Conservation (phyloP, 108 stramenopile species). For the Ochromonas danica region DNA sequence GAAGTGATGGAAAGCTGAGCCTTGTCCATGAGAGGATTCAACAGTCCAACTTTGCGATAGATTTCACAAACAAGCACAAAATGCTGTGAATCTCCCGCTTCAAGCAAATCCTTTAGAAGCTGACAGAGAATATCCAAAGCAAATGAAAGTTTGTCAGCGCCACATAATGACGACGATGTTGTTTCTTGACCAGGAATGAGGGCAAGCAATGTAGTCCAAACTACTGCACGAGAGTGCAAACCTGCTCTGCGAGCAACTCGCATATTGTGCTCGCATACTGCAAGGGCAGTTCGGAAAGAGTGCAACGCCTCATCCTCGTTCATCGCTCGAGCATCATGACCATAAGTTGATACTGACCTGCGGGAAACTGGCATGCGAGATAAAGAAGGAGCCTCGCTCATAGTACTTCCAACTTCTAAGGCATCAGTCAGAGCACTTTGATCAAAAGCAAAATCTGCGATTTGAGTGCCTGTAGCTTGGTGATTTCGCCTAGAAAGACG, state of each 20-base stretch:
- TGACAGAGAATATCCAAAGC: not conserved
- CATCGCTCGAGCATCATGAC: not conserved
- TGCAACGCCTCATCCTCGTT: not conserved
- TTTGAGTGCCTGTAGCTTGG: no score
- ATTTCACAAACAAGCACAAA: not conserved
- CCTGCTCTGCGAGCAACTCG: not conserved
- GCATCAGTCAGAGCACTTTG: not conserved
- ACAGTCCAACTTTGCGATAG: not conserved
- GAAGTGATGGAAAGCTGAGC: not conserved
- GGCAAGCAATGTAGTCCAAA: not conserved
- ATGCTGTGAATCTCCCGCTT: not conserved
- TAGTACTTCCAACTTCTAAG: no score
- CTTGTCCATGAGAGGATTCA: not conserved
- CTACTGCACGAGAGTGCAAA: not conserved
- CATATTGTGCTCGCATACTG: not conserved
- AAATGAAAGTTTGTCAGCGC: not conserved
- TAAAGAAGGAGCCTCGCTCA: not conserved
- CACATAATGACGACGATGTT: not conserved
- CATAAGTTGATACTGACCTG: not conserved
- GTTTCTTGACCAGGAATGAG: not conserved
- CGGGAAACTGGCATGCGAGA: not conserved
- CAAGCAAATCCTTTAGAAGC: not conserved
- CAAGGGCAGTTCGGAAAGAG: not conserved
- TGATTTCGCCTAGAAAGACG: no score
- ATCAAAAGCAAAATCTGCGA: not conserved